Evolutionary conservation across 2,329 filamentous ascomycete species (phyloP).

Genomic region (Colletotrichum viniferum): DNA sequence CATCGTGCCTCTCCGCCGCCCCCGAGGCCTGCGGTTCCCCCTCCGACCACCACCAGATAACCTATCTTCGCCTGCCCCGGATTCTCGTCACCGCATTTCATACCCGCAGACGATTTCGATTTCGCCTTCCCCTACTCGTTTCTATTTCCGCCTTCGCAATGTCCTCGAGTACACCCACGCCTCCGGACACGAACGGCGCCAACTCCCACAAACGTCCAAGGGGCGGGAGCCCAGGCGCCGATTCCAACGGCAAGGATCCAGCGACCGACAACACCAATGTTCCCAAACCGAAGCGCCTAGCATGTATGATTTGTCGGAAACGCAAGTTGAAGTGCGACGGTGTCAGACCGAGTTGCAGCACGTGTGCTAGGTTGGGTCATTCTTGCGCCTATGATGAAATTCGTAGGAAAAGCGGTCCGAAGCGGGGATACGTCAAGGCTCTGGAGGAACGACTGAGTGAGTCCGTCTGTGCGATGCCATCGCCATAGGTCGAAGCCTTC

Average conservation of each 20-base stretch:
- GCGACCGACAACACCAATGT: conserved; percentile 59
- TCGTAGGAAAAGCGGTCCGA: conserved; percentile 91
- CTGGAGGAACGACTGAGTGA: conserved; percentile 90
- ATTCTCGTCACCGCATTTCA: neutral
- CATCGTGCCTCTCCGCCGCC: neutral
- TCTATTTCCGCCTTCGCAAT: neutral
- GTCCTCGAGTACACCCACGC: conserved; percentile 24
- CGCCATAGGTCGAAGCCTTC: neutral
- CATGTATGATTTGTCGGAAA: conserved; percentile 92
- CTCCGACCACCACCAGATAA: neutral
- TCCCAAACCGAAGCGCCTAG: conserved; percentile 88
- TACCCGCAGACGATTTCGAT: neutral
- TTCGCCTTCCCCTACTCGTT: neutral
- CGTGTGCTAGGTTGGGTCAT: conserved; percentile 85
- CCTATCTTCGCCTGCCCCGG: neutral
- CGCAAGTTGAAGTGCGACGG: conserved; percentile 93
- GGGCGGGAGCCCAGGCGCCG: conserved; percentile 31
- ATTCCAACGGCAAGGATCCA: conserved; percentile 43
- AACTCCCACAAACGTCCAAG: conserved; percentile 18
- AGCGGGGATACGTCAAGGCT: conserved; percentile 92
- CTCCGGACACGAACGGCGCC: conserved; percentile 21
- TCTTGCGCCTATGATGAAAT: conserved; percentile 91
- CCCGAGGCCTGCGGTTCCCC: neutral
- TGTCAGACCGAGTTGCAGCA: conserved; percentile 81
- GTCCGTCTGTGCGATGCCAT: conserved; percentile 31